These are phyloP conservation scores for Microcos paniculata DNA, from an alignment of 345 rosid species.

Conservation along the genomic window DNA sequence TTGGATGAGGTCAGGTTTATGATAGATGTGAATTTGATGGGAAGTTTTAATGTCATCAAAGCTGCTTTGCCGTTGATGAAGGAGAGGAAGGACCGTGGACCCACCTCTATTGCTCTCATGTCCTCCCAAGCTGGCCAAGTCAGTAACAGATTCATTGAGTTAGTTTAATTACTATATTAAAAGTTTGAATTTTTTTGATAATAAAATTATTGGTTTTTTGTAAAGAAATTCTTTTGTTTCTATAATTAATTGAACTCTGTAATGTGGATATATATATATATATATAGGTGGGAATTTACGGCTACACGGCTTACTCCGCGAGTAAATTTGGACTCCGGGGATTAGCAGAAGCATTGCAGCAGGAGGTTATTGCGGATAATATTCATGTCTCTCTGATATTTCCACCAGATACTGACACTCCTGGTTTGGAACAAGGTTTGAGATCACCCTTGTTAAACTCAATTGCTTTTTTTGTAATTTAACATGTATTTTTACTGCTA, in stretches of 20 bases:
- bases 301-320: conserved; percentile 86
- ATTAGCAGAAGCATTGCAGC: conserved; percentile 90
- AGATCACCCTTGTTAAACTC: neutral
- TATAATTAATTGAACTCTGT: neutral
- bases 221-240: neutral
- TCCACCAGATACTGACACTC: conserved; percentile 90
- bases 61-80: conserved; percentile 85
- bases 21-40: conserved; percentile 78
- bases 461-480: neutral
- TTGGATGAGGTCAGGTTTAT: conserved; percentile 72
- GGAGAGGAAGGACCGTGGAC: conserved; percentile 43
- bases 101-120: conserved; percentile 67
- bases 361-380: conserved; percentile 73
- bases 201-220: neutral
- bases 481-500: neutral
- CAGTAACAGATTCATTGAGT: neutral
- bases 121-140: conserved; percentile 97
- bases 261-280: conserved; percentile 24
- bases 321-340: conserved; percentile 85
- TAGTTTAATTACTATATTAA: neutral
- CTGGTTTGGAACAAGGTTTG: conserved; percentile 70
- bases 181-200: neutral
- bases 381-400: conserved; percentile 57
- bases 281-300: conserved; percentile 77
- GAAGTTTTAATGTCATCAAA: conserved; percentile 77